Evolutionary conservation across 1,139 yeast genomes (phyloP).

Genomic region (Nadsonia starkeyi-henricii): DNA sequence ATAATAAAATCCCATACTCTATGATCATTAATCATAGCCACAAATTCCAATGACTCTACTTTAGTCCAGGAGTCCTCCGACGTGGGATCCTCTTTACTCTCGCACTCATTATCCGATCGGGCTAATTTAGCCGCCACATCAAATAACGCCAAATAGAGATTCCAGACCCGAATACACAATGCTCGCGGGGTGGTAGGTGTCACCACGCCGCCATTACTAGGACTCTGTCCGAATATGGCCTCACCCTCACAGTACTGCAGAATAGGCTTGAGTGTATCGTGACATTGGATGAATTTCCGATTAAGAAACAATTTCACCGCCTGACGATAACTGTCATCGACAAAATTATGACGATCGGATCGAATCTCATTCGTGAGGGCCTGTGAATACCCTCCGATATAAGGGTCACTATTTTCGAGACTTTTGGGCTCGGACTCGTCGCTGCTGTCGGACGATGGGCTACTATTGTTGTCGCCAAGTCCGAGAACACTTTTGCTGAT

Average conservation of each 20-base stretch:
- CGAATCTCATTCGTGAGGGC: too few relatives aligned
- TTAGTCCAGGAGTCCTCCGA: neutral
- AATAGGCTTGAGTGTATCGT: neutral
- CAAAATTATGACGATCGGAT: neutral
- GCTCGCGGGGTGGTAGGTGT: neutral
- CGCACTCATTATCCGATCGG: neutral
- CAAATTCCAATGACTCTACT: neutral
- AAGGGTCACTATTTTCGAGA: too few relatives aligned
- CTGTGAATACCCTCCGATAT: too few relatives aligned
- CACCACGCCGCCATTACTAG: neutral
- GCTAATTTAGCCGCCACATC: neutral
- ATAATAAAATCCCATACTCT: neutral
- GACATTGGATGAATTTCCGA: neutral
- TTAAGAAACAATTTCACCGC: neutral
- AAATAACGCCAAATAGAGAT: neutral
- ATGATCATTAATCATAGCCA: neutral
- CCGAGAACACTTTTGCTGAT: neutral
- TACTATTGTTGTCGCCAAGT: neutral
- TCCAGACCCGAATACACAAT: neutral
- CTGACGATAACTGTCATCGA: neutral
- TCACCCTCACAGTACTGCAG: neutral
- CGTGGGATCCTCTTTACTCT: neutral
- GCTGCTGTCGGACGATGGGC: neutral
- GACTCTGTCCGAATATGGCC: too few relatives aligned
- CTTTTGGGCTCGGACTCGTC: neutral